Evolutionary conservation across 225 moss, liverwort and hornwort genomes (phyloP), one percentile per base, ranked within the genome.

Genomic region (Pseudisothecium myosuroides): DNA sequence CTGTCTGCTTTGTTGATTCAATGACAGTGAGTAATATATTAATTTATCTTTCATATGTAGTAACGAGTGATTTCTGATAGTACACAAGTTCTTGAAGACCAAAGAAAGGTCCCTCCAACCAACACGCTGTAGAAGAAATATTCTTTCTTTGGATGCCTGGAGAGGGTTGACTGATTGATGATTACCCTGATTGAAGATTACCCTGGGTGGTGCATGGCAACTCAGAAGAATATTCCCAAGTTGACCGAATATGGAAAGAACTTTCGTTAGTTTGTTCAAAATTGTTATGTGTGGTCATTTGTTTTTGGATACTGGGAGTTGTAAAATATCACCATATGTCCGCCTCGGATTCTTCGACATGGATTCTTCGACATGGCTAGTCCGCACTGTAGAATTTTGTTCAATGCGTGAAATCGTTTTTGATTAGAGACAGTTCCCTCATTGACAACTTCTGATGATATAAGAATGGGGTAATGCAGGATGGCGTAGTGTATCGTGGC

Each of bases 401-500:
- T 67, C 37, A 50, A 17, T 19, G 56, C 10, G 45, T 24, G 54
- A 32, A 18, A 14, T 21, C 14, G 17, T 50, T 73, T 72, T 22
- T 20, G 18, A 37, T 61, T 85, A 13, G 67, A 61, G 19, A 34
- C 27, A 34, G 54, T 58, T n/a, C 20, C 39, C 14, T 69, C 69
- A 58, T 27, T 75, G 54, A 37, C 63, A 26, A 45, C n/a, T n/a
- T 80, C 77, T 89, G 39, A 87, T 67, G 54, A 67, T 72, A 2
- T 36, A 5, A 28, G 76, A 29, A 11, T 86, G 56, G 76, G 54
- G 24, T 45, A 60, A 52, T 84, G 85, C 94, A 95, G 95, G 95
- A 95, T 80, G 93, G 94, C 61, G 94, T 95, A 24, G 93, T 95
- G 47, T 95, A 95, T 88, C 94, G 94, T 52, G 95, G 95, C 60